A percentile compares a stretch with the other conserved stretches of the same genome.
phyloP scores from a whole-genome alignment of 176 grass and related monocot genomes.

The Avena sativa region DNA sequence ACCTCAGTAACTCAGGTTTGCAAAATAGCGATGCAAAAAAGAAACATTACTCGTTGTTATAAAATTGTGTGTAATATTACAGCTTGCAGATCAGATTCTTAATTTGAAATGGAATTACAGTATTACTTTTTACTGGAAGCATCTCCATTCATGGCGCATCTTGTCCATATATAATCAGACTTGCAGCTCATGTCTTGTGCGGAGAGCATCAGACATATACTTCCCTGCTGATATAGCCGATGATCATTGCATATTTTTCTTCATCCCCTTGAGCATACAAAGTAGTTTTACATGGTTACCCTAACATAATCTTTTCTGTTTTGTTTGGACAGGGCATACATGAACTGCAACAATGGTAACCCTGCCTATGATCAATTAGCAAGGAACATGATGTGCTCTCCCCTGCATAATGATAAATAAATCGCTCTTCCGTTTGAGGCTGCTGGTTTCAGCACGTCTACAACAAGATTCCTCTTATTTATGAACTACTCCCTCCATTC shows the following conservation, averaged over 20 bases:
- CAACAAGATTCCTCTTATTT: neutral
- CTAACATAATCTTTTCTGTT: neutral
- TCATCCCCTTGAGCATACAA: neutral
- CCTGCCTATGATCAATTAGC: conserved; percentile 3
- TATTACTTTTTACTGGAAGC: neutral
- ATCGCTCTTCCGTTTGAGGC: neutral
- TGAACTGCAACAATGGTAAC: neutral
- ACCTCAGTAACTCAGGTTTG: neutral
- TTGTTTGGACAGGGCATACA: neutral
- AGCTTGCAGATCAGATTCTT: neutral
- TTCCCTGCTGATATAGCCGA: neutral
- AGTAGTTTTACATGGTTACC: neutral
- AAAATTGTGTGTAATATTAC: neutral
- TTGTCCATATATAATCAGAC: neutral
- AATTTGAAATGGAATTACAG: neutral
- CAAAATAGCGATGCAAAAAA: neutral
- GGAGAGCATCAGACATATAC: neutral
- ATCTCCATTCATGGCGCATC: neutral
- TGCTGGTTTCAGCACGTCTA: neutral
- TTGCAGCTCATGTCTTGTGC: neutral
- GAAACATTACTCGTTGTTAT: neutral
- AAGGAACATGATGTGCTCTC: neutral
- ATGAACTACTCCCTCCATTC: neutral
- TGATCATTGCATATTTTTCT: neutral
- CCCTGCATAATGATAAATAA: neutral